A percentile compares a stretch with the other conserved stretches of the same genome.
Conservation (phyloP, 371 early-diverging fungal species). For the Parasitella parasitica region DNA sequence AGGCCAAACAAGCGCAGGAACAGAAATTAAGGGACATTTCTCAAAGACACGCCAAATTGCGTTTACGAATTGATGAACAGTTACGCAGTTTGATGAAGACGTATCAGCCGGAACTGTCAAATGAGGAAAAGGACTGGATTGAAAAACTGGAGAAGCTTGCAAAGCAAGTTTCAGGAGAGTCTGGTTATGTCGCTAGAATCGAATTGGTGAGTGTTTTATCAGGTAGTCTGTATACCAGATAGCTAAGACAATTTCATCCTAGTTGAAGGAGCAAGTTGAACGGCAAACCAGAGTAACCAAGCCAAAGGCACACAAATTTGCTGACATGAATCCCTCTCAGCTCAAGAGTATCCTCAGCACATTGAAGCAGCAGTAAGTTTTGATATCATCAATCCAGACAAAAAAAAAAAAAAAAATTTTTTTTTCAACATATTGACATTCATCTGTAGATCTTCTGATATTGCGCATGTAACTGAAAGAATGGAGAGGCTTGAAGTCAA, state of each 20-base stretch:
- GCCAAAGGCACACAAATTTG: neutral
- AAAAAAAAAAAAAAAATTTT: too few species aligned
- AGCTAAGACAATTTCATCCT: neutral
- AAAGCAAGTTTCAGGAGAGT: constrained; percentile 11
- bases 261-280: neutral
- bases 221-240: neutral
- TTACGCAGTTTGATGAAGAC: constrained; percentile 14
- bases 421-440: too few species aligned
- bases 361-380: constrained; percentile 17
- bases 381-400: too few species aligned
- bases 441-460: neutral
- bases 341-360: constrained; percentile 4
- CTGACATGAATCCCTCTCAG: neutral
- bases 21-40: constrained; percentile 12
- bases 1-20: constrained; percentile 6
- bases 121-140: constrained; percentile 24
- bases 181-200: constrained; percentile 20
- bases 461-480: neutral
- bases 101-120: constrained; percentile 24
- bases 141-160: constrained; percentile 14
- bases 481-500: neutral
- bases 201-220: neutral
- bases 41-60: constrained; percentile 14
- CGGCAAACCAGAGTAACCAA: neutral
- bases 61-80: constrained; percentile 23